Percentiles rank a stretch among this genome's conserved stretches.
Evolutionary conservation across 2,329 filamentous ascomycete species (phyloP).

Genomic region (Phyllosticta citribraziliensis): DNA sequence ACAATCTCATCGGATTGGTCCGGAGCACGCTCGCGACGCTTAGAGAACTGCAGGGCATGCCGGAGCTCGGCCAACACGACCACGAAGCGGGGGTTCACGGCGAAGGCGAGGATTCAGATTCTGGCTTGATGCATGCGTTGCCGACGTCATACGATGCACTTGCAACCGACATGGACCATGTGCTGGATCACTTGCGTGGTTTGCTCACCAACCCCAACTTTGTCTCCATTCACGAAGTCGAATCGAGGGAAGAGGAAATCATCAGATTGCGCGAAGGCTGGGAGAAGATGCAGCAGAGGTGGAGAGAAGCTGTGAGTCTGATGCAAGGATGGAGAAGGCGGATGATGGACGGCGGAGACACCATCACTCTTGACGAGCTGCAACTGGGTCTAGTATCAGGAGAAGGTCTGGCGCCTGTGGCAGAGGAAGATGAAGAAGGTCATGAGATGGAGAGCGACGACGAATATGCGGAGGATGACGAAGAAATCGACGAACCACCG

Average conservation of each 20-base stretch:
- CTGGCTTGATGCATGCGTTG: conserved; percentile 33
- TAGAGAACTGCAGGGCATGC: conserved; percentile 51
- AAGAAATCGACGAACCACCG: conserved; percentile 12
- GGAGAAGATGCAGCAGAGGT: conserved; percentile 86
- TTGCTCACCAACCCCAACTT: conserved; percentile 94
- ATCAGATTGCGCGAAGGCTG: conserved; percentile 70
- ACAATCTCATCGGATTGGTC: conserved; percentile 64
- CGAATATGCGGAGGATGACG: conserved; percentile 14
- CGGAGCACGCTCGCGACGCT: conserved; percentile 62
- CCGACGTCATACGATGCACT: conserved; percentile 59
- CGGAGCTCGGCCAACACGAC: conserved; percentile 25
- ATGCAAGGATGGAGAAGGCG: conserved; percentile 88
- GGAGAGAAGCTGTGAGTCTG: conserved; percentile 80
- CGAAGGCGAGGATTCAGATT: conserved; percentile 19
- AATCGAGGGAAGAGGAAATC: conserved; percentile 88
- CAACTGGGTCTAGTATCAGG: conserved; percentile 55
- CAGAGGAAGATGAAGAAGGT: conserved; percentile 21
- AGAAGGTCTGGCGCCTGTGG: conserved; percentile 31
- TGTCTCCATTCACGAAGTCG: conserved; percentile 88
- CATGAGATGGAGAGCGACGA: conserved; percentile 19
- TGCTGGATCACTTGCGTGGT: conserved; percentile 70
- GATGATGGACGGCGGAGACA: conserved; percentile 60
- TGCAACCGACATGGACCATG: conserved; percentile 60
- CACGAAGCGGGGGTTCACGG: conserved; percentile 21
- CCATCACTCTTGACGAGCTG: conserved; percentile 51